Evolutionary conservation across 306 rosid species (phyloP).

Genomic region (Quercus cerris): DNA sequence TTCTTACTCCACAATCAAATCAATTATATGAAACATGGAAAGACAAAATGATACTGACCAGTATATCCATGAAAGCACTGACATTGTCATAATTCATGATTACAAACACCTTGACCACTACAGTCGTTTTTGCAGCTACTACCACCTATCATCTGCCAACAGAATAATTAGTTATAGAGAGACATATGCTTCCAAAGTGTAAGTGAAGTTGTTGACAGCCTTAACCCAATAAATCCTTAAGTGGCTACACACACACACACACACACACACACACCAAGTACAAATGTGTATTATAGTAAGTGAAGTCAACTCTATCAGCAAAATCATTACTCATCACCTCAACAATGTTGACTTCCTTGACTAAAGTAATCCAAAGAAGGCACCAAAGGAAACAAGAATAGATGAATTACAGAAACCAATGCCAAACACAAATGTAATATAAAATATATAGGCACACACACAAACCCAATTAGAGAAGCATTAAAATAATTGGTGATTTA

Average conservation of each 20-base stretch:
- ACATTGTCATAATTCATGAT: conserved; percentile 79
- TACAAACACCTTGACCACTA: conserved; percentile 79
- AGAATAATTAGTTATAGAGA: conserved; percentile 11
- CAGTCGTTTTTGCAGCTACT: conserved; percentile 74
- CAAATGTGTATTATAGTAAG: background rate
- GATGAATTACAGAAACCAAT: conserved; percentile 67
- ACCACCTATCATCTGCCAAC: conserved; percentile 68
- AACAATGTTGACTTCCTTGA: conserved; percentile 58
- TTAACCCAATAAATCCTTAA: conserved; percentile 10
- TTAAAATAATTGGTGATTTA: background rate
- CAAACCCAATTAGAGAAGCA: background rate
- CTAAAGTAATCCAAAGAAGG: conserved; percentile 67
- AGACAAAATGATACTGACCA: conserved; percentile 50
- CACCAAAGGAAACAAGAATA: conserved; percentile 75
- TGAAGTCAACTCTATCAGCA: background rate
- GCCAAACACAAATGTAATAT: conserved; percentile 14
- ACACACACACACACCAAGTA: background rate
- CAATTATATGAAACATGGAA: background rate
- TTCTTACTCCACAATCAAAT: conserved; percentile 6
- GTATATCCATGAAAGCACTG: conserved; percentile 86
- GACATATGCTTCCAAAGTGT: background rate
- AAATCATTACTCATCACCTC: conserved; percentile 56
- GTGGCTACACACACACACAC: background rate
- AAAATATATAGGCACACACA: background rate
- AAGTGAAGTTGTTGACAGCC: conserved; percentile 13